Percentiles rank a stretch among this genome's conserved stretches.
Evolutionary conservation across 306 rosid genomes (phyloP).

Genomic region (Gleditsia sinensis): DNA sequence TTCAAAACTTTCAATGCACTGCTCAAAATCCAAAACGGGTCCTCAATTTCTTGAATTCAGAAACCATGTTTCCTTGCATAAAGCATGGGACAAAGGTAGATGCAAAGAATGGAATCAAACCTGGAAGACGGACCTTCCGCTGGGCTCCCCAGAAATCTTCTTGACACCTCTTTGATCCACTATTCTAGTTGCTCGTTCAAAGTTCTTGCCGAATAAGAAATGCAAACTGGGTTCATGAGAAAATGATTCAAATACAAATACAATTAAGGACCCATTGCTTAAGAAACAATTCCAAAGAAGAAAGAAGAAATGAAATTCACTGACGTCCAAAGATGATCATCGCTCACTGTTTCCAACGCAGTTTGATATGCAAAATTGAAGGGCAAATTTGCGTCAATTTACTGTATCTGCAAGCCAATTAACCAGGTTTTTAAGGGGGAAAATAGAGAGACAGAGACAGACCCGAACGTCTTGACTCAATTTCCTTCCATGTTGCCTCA

Average conservation of each 20-base stretch:
- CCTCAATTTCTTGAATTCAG: not conserved
- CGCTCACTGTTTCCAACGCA: slow-evolving; percentile 31
- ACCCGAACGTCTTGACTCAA: slow-evolving; percentile 40
- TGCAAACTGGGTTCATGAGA: slow-evolving; percentile 53
- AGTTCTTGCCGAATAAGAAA: slow-evolving; percentile 91
- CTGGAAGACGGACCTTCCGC: slow-evolving; percentile 85
- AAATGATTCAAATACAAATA: slow-evolving; percentile 8
- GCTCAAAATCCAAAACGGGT: not conserved
- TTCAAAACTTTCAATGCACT: not conserved
- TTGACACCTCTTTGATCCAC: slow-evolving; percentile 88
- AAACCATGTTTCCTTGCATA: not conserved
- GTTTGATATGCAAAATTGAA: not conserved
- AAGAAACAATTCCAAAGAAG: not conserved
- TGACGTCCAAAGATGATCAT: slow-evolving; percentile 51
- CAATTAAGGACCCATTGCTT: not conserved
- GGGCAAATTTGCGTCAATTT: not conserved
- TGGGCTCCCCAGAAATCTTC: slow-evolving; percentile 67
- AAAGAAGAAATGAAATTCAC: slow-evolving; percentile 27
- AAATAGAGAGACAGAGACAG: not conserved
- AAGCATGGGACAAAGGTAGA: not conserved
- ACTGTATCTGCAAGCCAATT: not conserved
- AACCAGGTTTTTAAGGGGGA: not conserved
- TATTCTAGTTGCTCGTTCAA: slow-evolving; percentile 83
- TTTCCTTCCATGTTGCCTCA: slow-evolving; percentile 41
- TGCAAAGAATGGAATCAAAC: slow-evolving; percentile 40